Percentiles rank a stretch among this genome's conserved stretches.
Conservation (phyloP, 2,329 filamentous ascomycete species). For the Truncatella angustata region DNA sequence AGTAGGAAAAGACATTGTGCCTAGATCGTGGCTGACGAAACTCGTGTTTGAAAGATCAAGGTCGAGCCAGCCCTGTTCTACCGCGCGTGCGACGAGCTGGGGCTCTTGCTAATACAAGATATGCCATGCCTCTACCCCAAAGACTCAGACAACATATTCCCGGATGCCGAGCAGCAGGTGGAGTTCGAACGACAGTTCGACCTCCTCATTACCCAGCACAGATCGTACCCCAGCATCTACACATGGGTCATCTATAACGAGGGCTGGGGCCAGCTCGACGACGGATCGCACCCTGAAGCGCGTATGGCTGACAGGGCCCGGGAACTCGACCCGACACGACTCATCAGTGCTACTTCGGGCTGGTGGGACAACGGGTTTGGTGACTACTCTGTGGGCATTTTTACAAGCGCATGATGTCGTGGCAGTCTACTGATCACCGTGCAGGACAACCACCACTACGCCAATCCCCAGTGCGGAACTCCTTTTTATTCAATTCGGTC, state of each 20-base stretch:
- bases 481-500: constrained; percentile 62
- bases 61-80: constrained; percentile 67
- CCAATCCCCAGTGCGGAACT: constrained; percentile 67
- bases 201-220: constrained; percentile 60
- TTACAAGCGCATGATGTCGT: neutral
- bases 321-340: constrained; percentile 59
- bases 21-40: neutral
- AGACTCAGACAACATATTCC: constrained; percentile 27
- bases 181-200: constrained; percentile 59
- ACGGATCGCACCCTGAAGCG: constrained; percentile 52
- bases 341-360: constrained; percentile 62
- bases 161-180: constrained; percentile 42
- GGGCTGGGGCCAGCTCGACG: constrained; percentile 63
- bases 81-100: constrained; percentile 63
- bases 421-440: neutral
- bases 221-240: constrained; percentile 63
- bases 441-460: constrained; percentile 70
- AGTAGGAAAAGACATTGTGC: constrained; percentile 20
- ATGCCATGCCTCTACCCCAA: constrained; percentile 65
- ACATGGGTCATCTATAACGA: constrained; percentile 73
- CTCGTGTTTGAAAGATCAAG: constrained; percentile 56
- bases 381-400: constrained; percentile 48
- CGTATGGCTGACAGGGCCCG: constrained; percentile 53
- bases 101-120: constrained; percentile 67
- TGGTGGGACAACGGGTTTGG: constrained; percentile 69